A percentile compares a stretch with the other conserved stretches of the same genome.
Conservation (phyloP, 345 rosid species). For the Eucalyptus viminalis region DNA sequence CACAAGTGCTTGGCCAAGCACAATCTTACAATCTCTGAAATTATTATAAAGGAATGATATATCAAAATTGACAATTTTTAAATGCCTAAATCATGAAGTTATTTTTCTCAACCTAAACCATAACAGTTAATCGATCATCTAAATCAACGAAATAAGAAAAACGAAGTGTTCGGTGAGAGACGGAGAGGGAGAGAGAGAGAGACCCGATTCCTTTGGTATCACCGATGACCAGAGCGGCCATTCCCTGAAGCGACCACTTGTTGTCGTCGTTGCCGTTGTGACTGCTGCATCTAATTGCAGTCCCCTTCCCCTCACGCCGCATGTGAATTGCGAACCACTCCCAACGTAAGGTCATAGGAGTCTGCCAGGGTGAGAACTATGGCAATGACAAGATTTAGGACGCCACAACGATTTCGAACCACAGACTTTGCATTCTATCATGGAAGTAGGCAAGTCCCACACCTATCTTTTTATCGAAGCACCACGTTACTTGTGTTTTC, state of each 20-base stretch:
- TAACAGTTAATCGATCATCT: background rate
- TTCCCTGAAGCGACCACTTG: constrained; percentile 5
- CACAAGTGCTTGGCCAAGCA: background rate
- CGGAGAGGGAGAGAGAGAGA: background rate
- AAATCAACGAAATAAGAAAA: background rate
- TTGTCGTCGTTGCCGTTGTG: background rate
- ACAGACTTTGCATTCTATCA: background rate
- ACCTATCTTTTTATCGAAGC: background rate
- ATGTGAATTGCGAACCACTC: too few relatives aligned
- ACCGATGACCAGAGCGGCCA: constrained; percentile 35
- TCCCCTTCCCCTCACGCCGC: background rate
- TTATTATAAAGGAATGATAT: background rate
- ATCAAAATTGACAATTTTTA: background rate
- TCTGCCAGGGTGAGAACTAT: background rate
- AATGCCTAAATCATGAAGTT: background rate
- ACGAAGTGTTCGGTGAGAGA: background rate
- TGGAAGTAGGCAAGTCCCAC: background rate
- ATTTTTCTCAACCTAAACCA: background rate
- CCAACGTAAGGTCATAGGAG: background rate
- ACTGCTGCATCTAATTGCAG: background rate
- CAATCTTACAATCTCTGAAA: background rate
- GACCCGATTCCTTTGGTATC: constrained; percentile 28
- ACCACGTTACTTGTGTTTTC: background rate
- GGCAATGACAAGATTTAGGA: background rate
- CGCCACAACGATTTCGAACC: background rate